Evolutionary conservation across 345 rosid genomes (phyloP), one percentile per base, ranked within the genome.

Genomic region (Xanthoceras sorbifolium): DNA sequence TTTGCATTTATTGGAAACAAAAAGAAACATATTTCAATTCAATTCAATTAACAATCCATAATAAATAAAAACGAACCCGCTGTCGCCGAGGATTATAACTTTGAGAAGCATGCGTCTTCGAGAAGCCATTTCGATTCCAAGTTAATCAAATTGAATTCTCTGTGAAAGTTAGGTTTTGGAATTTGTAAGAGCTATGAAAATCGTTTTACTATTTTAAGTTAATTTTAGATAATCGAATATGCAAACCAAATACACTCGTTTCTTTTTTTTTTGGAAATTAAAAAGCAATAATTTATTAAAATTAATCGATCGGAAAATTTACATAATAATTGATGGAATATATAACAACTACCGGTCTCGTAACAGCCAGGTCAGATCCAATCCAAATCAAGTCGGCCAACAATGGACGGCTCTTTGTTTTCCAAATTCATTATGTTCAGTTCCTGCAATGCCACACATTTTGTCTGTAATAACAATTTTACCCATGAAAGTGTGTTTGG

Each of bases 11-110:
- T 20, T 18, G 15, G 50, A 38, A 5, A 1, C 20, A 15, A 52
- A 36, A 64, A 34, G 0, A 25, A 63, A 18, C 6, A 5, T 7
- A 11, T 4, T n/a, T n/a, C n/a, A n/a, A n/a, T n/a, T n/a, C n/a
- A 66, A 71, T 20, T 17, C 15, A 46, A 54, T 23, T 34, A 42
- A 29, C 12, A 61, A 5, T n/a, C 29, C 25, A 12, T 38, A 5
- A 32, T 40, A 61, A 42, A 18, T 3, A 42, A 55, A 67, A 67
- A 71, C 71, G 67, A 18, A 93, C 98, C 94, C 98, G 82, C 97
- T 91, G 74, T 93, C 98, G 5, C 97, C 97, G 74, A 93, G 97
- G 25, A 93, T 90, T 65, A 93, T 93, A 83, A 93, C 93, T 88
- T 91, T 91, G 14, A 90, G 77, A 65, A 93, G 96, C 89, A 89